Evolutionary conservation across 2,329 filamentous ascomycete genomes (phyloP).

Genomic region (Colletotrichum sp.): DNA sequence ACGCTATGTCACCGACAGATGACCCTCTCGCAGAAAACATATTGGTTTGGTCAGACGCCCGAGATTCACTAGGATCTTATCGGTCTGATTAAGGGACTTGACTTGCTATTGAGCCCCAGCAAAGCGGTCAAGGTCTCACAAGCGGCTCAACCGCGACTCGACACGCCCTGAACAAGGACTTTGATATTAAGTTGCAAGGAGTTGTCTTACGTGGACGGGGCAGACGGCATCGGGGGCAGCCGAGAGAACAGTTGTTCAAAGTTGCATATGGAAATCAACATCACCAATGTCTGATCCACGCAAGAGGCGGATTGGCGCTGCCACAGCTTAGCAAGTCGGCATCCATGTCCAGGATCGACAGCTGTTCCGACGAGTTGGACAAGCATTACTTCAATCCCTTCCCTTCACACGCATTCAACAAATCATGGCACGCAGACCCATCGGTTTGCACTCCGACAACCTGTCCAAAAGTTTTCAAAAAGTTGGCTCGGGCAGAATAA

Average conservation of each 20-base stretch:
- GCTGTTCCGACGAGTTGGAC: neutral
- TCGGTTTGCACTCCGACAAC: slow-evolving; percentile 12
- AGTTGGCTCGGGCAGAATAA: neutral
- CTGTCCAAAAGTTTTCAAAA: neutral
- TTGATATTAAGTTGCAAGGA: neutral
- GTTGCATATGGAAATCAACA: neutral
- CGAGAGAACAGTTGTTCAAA: neutral
- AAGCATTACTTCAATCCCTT: neutral
- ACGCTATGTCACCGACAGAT: neutral
- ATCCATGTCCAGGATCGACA: slow-evolving; percentile 9
- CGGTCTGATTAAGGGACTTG: neutral
- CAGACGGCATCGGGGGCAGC: neutral
- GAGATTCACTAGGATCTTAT: neutral
- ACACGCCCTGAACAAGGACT: neutral
- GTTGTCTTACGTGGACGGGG: neutral
- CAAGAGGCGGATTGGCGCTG: neutral
- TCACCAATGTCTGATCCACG: slow-evolving; percentile 13
- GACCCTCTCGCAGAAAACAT: neutral
- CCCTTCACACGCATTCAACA: neutral
- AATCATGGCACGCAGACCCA: neutral
- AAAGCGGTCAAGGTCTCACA: neutral
- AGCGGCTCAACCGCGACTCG: neutral
- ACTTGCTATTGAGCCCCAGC: neutral
- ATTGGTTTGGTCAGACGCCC: neutral
- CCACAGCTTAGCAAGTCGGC: neutral